phyloP scores from a whole-genome alignment of 495 filamentous ascomycete genomes.

The Tuber magnatum region DNA sequence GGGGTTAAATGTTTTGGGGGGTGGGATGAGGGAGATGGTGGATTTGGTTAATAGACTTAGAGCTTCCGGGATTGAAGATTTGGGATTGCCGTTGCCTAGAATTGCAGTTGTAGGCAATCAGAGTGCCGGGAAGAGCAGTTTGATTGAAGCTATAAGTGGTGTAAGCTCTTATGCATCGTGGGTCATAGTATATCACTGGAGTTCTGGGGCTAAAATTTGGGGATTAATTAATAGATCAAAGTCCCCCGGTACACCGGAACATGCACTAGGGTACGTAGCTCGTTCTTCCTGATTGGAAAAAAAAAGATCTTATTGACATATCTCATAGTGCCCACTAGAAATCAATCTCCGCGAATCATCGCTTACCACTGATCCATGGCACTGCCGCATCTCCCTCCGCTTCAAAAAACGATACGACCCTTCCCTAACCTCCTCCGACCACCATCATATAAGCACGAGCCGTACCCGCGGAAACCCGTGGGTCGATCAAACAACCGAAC shows the following conservation, averaged over 20 bases:
- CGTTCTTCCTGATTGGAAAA: not conserved
- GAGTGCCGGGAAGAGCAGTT: conserved; percentile 40
- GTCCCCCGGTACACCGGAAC: conserved; percentile 38
- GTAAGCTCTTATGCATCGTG: conserved; percentile 16
- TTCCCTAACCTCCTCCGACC: not conserved
- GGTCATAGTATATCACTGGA: not conserved
- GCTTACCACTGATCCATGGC: conserved; percentile 27
- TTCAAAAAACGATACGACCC: conserved; percentile 38
- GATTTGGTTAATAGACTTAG: conserved; percentile 40
- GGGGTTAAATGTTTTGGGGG: conserved; percentile 34
- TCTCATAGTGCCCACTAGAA: conserved; percentile 40
- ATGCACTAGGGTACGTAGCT: conserved; percentile 35
- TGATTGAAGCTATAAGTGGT: conserved; percentile 42
- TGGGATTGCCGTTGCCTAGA: conserved; percentile 37
- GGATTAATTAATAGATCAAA: conserved; percentile 31
- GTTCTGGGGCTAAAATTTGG: conserved; percentile 12
- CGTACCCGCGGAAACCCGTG: conserved; percentile 30
- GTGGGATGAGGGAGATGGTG: conserved; percentile 40
- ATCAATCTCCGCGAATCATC: conserved; percentile 37
- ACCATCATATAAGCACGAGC: conserved; percentile 7
- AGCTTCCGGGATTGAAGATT: conserved; percentile 40
- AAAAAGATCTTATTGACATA: conserved; percentile 2
- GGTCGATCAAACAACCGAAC: conserved; percentile 36
- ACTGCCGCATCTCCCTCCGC: conserved; percentile 38
- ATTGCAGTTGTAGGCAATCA: conserved; percentile 42